Evolutionary conservation across 768 basidiomycete genomes (phyloP), one percentile per base, ranked within the genome.

Genomic region (Omphalotus guepiniiformis): DNA sequence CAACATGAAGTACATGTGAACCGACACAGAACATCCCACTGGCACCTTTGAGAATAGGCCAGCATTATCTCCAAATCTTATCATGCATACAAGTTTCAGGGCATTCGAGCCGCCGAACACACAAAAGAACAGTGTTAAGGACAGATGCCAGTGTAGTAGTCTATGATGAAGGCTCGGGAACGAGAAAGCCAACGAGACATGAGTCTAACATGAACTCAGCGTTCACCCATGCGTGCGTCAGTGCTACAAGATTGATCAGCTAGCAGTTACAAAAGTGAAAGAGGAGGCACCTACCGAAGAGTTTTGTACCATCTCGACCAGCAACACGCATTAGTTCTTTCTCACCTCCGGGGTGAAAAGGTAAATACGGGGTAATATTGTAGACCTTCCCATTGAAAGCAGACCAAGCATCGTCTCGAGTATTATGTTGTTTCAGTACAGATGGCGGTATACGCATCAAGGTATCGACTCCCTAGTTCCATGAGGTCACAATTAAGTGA

Each of bases 181-280:
- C 82, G 32, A 99, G 69, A 58, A 96, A 89, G 13, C 95, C 95
- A 29, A 99, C 87, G 38, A 96, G 71, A 63, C 92, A 97, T 27
- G 82, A 76, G 60, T 97, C 94, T 18, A 99, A 73, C 91, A 98
- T 96, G 56, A 85, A 85, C 42, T 99, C 95, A n/a, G 78, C 80
- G 55, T 92, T 97, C 26, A 99, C 93, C 95, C 95, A 99, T 3
- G 85, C 89, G 64, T 99, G 95, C 0, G 94, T 97, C 19, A 79
- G 66, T 38, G 87, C 95, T 98, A 28, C 6, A 2, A 32, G 26
- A 11, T 27, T 23, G 19, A 36, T 23, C 30, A 8, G 6, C 6
- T 21, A 15, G 9, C n/a, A 11, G 23, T 37, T 19, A 8, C 3
- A 27, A 9, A 37, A 9, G 12, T 21, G 11, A 42, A 40, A 7